Percentiles rank a stretch among this genome's conserved stretches.
phyloP scores from a whole-genome alignment of 2,329 filamentous ascomycete genomes.

The Pseudohalonectria lignicola region DNA sequence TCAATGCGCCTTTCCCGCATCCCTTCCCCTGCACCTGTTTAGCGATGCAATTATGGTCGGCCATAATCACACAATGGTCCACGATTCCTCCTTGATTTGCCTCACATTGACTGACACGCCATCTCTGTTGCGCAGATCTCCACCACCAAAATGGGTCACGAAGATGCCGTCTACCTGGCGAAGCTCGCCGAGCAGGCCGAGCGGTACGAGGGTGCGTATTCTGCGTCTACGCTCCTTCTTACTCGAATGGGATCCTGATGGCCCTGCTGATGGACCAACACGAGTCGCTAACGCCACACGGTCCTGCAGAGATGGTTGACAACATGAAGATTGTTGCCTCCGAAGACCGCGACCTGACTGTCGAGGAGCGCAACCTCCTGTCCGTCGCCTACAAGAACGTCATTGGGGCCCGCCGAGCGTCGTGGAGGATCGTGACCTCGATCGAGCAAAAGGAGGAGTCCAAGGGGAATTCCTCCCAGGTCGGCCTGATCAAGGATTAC shows the following conservation, averaged over 20 bases:
- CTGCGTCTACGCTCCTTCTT: no score
- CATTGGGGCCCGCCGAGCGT: conserved; percentile 90
- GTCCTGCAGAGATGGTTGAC: conserved; percentile 96
- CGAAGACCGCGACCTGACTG: conserved; percentile 70
- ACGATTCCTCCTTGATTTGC: no score
- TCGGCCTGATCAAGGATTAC: conserved; percentile 92
- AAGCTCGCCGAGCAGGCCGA: conserved; percentile 99
- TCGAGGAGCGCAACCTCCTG: conserved; percentile 95
- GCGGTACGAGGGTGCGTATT: conserved; percentile 90
- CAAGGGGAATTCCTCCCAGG: conserved; percentile 91
- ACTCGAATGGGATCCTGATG: no score
- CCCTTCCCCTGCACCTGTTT: no score
- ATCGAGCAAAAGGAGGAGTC: conserved; percentile 99
- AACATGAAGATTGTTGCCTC: conserved; percentile 99
- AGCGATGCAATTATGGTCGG: no score
- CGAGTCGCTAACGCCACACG: no score
- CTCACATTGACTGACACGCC: no score
- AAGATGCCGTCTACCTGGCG: conserved; percentile 98
- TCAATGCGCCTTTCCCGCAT: no score
- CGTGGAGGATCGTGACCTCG: conserved; percentile 96
- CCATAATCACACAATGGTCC: no score
- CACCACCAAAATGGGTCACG: conserved; percentile 88
- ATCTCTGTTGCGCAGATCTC: no score
- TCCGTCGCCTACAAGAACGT: conserved; percentile 99
- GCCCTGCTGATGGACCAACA: no score